Conservation (phyloP, 2,329 filamentous ascomycete genomes). For the Proliferodiscus dingleyae region DNA sequence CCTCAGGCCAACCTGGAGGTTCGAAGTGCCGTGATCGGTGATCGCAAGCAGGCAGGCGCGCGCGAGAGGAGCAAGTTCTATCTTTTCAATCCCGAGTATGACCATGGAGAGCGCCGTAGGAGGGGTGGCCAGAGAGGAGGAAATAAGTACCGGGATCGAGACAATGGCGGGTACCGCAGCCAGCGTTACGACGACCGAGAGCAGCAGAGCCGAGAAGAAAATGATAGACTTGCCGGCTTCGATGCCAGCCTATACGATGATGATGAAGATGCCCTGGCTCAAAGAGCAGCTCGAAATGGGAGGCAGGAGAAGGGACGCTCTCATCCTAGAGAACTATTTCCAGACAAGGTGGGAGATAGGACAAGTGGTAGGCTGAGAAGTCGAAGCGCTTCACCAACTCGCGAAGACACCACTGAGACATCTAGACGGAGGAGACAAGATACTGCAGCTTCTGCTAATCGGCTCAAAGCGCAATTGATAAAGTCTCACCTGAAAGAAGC, state of each 20-base stretch:
- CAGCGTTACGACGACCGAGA: slow-evolving; percentile 40
- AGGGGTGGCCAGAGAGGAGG: slow-evolving; percentile 44
- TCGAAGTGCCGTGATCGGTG: slow-evolving; percentile 66
- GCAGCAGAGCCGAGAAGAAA: slow-evolving; percentile 36
- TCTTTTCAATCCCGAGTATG: slow-evolving; percentile 82
- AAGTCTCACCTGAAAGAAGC: slow-evolving; percentile 31
- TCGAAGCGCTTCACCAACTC: slow-evolving; percentile 31
- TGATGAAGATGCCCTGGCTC: slow-evolving; percentile 37
- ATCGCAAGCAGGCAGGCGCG: slow-evolving; percentile 77
- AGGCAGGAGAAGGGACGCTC: slow-evolving; percentile 31
- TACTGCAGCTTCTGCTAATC: slow-evolving; percentile 34
- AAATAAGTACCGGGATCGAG: slow-evolving; percentile 59
- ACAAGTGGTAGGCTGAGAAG: slow-evolving; percentile 29
- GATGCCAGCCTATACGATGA: slow-evolving; percentile 83
- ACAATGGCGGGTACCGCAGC: slow-evolving; percentile 39
- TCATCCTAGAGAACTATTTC: slow-evolving; percentile 58
- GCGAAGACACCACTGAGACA: slow-evolving; percentile 36
- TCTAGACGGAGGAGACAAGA: slow-evolving; percentile 26
- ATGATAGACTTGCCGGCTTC: slow-evolving; percentile 54
- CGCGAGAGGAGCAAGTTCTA: slow-evolving; percentile 85
- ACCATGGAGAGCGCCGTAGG: slow-evolving; percentile 68
- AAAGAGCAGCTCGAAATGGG: slow-evolving; percentile 29
- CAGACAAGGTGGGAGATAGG: slow-evolving; percentile 32
- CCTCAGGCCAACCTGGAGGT: slow-evolving; percentile 67
- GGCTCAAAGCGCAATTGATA: slow-evolving; percentile 41